Evolutionary conservation across 1,284 basidiomycete species (phyloP).

Genomic region (Puccinia brachypodii): DNA sequence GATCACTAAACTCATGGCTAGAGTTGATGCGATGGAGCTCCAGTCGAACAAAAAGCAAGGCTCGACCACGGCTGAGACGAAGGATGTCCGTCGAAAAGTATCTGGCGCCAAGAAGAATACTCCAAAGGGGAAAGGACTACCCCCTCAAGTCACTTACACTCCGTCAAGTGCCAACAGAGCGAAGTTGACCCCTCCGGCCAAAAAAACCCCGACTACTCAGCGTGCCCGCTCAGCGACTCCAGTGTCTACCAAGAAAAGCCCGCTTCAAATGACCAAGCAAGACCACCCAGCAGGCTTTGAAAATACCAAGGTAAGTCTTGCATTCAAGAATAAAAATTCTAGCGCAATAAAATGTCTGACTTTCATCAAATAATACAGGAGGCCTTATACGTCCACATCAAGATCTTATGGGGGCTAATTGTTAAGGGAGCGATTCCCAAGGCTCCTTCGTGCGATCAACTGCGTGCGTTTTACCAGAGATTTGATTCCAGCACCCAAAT

Average conservation of each 20-base stretch:
- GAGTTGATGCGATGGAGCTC: background rate
- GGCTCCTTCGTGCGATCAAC: background rate
- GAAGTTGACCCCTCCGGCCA: background rate
- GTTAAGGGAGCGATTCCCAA: background rate
- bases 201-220: background rate
- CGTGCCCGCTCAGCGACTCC: background rate
- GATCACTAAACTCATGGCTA: background rate
- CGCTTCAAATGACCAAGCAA: conserved; percentile 3
- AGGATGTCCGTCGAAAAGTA: background rate
- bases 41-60: background rate
- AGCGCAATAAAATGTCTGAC: background rate
- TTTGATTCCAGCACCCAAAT: background rate
- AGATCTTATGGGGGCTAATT: conserved; percentile 24
- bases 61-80: too few species aligned
- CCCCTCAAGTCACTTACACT: background rate
- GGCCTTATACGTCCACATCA: conserved; percentile 34
- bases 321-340: background rate
- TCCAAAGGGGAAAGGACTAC: background rate
- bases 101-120: background rate
- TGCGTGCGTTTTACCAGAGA: conserved; percentile 17
- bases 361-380: background rate
- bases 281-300: conserved; percentile 19
- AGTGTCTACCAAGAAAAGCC: background rate
- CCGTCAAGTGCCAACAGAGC: background rate
- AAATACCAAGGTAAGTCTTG: conserved; percentile 4